These are phyloP conservation scores for Monilinia aucupariae DNA, from an alignment of 2,329 filamentous ascomycete species.

Conservation along the genomic window DNA sequence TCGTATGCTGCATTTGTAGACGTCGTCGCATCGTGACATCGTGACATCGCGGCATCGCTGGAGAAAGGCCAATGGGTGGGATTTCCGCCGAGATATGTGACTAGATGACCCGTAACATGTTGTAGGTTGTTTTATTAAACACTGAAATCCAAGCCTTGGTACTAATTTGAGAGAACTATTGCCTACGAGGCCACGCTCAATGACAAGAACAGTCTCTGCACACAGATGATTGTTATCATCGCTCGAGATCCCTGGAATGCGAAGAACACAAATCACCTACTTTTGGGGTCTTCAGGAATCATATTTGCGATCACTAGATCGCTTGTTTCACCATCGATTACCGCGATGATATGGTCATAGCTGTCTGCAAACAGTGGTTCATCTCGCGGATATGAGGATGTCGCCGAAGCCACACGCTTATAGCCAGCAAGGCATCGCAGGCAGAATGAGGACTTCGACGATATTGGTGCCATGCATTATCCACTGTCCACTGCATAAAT, in stretches of 20 bases:
- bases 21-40: neutral
- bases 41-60: neutral
- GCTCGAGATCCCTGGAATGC: neutral
- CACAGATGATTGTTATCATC: neutral
- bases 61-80: neutral
- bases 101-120: too few relatives aligned
- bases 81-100: neutral
- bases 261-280: conserved; percentile 8
- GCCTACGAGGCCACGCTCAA: conserved; percentile 7
- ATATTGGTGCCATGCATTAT: neutral
- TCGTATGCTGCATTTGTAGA: conserved; percentile 2
- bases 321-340: conserved; percentile 10
- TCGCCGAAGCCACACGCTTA: neutral
- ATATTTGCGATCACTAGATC: conserved; percentile 37
- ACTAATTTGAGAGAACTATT: conserved; percentile 11
- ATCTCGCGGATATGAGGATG: neutral
- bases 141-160: conserved; percentile 4
- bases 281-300: conserved; percentile 36
- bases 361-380: conserved; percentile 5
- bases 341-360: conserved; percentile 11
- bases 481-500: too few relatives aligned
- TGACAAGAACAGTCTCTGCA: conserved; percentile 10
- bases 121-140: too few relatives aligned
- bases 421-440: neutral
- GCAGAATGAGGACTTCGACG: neutral